Base-by-base conservation (phyloP, 805 yeast species). In the Nematodospora valgi region DNA sequence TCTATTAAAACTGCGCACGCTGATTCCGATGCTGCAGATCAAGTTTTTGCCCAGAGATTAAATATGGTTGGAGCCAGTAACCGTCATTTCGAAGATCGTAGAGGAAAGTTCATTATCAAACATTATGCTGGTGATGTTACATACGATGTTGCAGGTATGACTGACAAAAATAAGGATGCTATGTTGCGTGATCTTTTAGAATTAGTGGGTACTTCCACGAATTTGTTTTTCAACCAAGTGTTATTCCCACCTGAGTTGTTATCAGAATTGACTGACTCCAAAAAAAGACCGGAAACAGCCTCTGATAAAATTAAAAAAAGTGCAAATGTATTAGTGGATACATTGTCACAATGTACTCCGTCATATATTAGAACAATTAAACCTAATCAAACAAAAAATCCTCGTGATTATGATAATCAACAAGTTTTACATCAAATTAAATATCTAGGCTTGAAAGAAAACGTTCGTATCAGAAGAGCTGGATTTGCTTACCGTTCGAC, bases 111-210 rank as follows among this genome's bases (percentile, higher is more conserved):
- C 48, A 67, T 93, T 37, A 78, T 93, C 53, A 89, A 86, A 64
- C 99, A 93, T 63, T 93, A 93, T 65, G 99, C 99, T 15, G 98
- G 98, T 55, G 98, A 93, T 64, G 99, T 93, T 31, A 84, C 88
- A 9, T 93, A 93, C 55, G 96, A 89, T 44, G 80, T 89, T 35
- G 66, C 71, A 20, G 83, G 85, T 5, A 88, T 93, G 86, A 93
- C 98, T 2, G 98, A 93, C 59, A 93, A 93, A 62, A 93, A 93
- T 60, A 93, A 93, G 62, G 99, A 93, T 58, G 91, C 86, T 50
- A 71, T 93, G 74, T 78, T 86, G 60, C 83, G 86, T 55, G 97
- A 89, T 62, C 67, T 93, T 51, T 71, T 88, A 40, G 93, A 89
- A 47, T 63, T 93, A 52, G 66, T 93, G 32, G 70, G 79, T 2